A percentile compares a stretch with the other conserved stretches of the same genome.
phyloP scores from a whole-genome alignment of 2,329 filamentous ascomycete species.

The Chaetomiaceae sp. region DNA sequence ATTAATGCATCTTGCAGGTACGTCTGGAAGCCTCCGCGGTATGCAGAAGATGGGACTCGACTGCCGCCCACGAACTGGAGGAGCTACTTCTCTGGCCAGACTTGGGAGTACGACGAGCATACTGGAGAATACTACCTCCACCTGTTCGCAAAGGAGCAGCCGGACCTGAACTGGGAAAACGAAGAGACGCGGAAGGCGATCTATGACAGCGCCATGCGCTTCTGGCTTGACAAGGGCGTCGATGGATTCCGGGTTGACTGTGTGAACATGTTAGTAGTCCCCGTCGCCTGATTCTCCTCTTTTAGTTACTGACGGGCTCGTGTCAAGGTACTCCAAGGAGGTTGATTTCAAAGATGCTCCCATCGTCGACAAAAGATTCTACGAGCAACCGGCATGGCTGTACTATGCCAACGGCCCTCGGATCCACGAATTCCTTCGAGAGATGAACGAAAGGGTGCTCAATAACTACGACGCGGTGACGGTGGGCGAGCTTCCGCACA shows the following conservation, averaged over 20 bases:
- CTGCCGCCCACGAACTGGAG: conserved; percentile 74
- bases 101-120: conserved; percentile 68
- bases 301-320: not conserved
- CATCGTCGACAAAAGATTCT: conserved; percentile 42
- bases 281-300: not conserved
- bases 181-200: conserved; percentile 62
- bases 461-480: conserved; percentile 62
- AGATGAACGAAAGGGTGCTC: conserved; percentile 59
- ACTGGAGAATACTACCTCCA: conserved; percentile 74
- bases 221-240: conserved; percentile 70
- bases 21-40: conserved; percentile 35
- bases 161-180: conserved; percentile 84
- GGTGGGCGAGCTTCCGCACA: conserved; percentile 64
- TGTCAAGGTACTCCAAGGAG: conserved; percentile 53
- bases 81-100: conserved; percentile 56
- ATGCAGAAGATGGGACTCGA: conserved; percentile 53
- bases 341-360: conserved; percentile 56
- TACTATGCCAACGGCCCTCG: conserved; percentile 64
- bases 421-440: conserved; percentile 63
- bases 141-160: conserved; percentile 70
- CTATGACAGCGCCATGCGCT: conserved; percentile 66
- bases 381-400: conserved; percentile 49
- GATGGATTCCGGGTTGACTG: conserved; percentile 67
- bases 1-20: conserved; percentile 24
- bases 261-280: conserved; percentile 58